These are phyloP conservation scores for Naganishia sp. DNA, from an alignment of 1,284 basidiomycete species.

Conservation along the genomic window DNA sequence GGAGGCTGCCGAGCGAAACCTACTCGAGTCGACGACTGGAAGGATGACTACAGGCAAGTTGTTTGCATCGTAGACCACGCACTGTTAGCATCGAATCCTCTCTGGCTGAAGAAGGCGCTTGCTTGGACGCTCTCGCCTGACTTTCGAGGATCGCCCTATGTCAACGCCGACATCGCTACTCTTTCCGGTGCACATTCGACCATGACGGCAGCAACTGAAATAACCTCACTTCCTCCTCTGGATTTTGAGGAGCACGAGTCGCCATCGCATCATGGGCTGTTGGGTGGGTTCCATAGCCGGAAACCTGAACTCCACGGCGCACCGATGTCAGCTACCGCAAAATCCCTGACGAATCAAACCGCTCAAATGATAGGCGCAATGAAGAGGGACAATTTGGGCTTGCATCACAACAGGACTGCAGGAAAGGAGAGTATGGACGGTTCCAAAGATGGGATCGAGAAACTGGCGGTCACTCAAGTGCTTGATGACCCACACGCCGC, in stretches of 20 bases:
- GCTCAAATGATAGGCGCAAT: slow-evolving; percentile 11
- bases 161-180: neutral
- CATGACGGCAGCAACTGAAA: slow-evolving; percentile 11
- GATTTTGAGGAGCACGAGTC: slow-evolving; percentile 13
- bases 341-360: slow-evolving; percentile 22
- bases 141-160: neutral
- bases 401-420: neutral
- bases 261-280: neutral
- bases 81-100: too few relatives aligned
- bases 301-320: slow-evolving; percentile 4
- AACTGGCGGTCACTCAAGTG: neutral
- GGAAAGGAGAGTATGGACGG: neutral
- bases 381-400: slow-evolving; percentile 16
- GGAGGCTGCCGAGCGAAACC: neutral
- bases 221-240: slow-evolving; percentile 9
- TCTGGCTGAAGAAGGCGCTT: too few relatives aligned
- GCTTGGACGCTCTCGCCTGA: too few relatives aligned
- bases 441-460: neutral
- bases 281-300: neutral
- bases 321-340: slow-evolving; percentile 3
- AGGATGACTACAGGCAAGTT: too few relatives aligned
- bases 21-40: too few relatives aligned
- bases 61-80: too few relatives aligned
- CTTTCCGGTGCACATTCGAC: slow-evolving; percentile 7
- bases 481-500: slow-evolving; percentile 16